Percentiles rank a stretch among this genome's conserved stretches.
These are phyloP conservation scores for Odonthalia washingtoniensis DNA, from an alignment of 31 red algal species.

Conservation along the genomic window DNA sequence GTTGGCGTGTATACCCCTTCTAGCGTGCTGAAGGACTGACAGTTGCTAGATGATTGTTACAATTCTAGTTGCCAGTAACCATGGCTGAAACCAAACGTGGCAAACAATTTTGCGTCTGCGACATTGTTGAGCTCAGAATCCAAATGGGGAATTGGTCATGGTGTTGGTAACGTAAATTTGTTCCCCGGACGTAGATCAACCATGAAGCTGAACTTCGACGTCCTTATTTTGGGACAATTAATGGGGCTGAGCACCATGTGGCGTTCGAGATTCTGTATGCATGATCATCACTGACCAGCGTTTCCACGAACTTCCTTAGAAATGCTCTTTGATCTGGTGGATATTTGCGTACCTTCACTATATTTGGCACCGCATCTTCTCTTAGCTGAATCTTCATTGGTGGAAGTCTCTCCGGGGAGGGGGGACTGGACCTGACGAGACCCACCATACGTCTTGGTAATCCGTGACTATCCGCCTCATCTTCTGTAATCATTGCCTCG, in stretches of 20 bases:
- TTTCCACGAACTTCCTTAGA: no score
- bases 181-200: slow-evolving; percentile 20
- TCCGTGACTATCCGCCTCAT: no score
- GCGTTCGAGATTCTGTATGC: not conserved
- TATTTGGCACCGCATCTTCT: no score
- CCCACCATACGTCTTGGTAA: no score
- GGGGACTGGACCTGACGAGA: no score
- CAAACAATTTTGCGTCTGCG: not conserved
- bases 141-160: slow-evolving; percentile 24
- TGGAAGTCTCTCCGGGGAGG: no score
- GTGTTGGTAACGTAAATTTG: not conserved
- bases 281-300: no score
- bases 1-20: slow-evolving; percentile 39
- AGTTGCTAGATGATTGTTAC: not conserved
- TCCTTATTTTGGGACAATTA: not conserved
- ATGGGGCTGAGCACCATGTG: not conserved
- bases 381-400: no score
- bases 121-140: slow-evolving; percentile 18
- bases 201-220: not conserved
- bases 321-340: no score
- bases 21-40: slow-evolving; percentile 32
- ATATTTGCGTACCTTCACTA: no score
- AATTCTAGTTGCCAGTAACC: slow-evolving; percentile 47
- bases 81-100: slow-evolving; percentile 42
- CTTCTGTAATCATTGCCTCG: no score